These are phyloP conservation scores for Pseudocercospora vitis DNA, from an alignment of 2,329 filamentous ascomycete species.

Conservation along the genomic window DNA sequence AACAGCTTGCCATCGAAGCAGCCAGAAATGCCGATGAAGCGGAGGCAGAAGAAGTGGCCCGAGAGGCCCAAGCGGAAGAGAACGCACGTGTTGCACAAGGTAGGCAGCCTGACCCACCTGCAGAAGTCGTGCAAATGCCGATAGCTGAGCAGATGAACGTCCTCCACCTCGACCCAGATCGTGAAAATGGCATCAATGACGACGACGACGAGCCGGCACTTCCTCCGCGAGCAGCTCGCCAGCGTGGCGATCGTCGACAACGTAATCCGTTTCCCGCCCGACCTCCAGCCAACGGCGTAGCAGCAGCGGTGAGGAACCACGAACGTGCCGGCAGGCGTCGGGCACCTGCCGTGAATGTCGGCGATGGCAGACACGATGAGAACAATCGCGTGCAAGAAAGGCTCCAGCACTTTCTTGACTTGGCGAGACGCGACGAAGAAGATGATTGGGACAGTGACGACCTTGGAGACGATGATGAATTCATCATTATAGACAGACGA, in stretches of 20 bases:
- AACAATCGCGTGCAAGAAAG: conserved; percentile 35
- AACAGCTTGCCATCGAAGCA: conserved; percentile 43
- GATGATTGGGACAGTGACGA: conserved; percentile 63
- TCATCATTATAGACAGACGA: conserved; percentile 26
- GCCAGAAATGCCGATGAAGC: conserved; percentile 36
- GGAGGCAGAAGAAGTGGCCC: conserved; percentile 36
- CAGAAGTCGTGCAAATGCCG: conserved; percentile 14
- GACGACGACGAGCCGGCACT: conserved; percentile 6
- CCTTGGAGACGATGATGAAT: conserved; percentile 45
- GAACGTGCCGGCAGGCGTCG: conserved; percentile 15
- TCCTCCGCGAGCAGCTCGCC: conserved; percentile 1
- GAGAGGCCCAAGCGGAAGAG: conserved; percentile 30
- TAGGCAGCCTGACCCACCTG: conserved; percentile 15
- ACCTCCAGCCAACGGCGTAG: conserved; percentile 22
- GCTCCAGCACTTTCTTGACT: conserved; percentile 53
- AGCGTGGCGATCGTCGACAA: conserved; percentile 20
- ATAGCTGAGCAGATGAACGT: conserved; percentile 27
- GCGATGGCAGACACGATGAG: conserved; percentile 20
- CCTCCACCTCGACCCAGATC: conserved; percentile 19
- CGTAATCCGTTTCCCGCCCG: conserved; percentile 31
- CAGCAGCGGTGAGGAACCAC: conserved; percentile 27
- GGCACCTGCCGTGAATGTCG: conserved; percentile 14
- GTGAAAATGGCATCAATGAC: conserved; percentile 9
- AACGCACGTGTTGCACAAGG: conserved; percentile 18
- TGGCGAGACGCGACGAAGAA: conserved; percentile 55